Base-by-base conservation (phyloP, 192 early-diverging fungal species). In the Tieghemiomyces parasiticus region DNA sequence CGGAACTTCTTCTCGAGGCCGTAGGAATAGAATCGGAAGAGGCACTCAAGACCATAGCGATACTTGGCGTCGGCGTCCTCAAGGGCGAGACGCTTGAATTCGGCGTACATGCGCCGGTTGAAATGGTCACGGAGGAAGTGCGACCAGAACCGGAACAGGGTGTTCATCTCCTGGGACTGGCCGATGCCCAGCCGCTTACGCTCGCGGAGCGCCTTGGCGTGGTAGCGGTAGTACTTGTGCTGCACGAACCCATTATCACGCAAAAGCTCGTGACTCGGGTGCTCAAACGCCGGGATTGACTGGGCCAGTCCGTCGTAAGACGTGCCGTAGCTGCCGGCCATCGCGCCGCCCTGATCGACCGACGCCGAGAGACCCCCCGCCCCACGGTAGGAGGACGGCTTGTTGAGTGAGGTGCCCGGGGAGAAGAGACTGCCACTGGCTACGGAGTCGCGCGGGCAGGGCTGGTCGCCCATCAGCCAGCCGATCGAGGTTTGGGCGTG, bases 1-100 rank as follows among this genome's bases (percentile, higher is more conserved):
- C 87, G 83, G 77, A 85, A 93, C 69, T 83, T 84, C 70, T 86
- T 84, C 73, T 94, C 91, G 52, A 97, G 73, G 24, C 94, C 91
- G 68, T 97, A 94, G 29, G 90, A 95, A 74, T 86, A 93, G 81
- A 93, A 97, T 44, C 91, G 87, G 88, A 92, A 97, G 58, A 97
- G 70, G 69, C 91, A 97, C 73, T 97, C 94, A 38, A 95, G 75
- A n/a, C 92, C 92, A 65, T 97, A 94, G 29, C 94, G 81, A 74
- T 93, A 91, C 65, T 87, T 82, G 59, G 74, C 72, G 46, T 78
- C 74, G 45, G 90, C 86, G 69, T 97, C 94, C 63, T 95, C 89
- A 26, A 91, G 78, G 3, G 94, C 88, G 20, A 93, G 71, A 9
- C 81, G 74, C 72, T 89, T 89, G 73, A 97, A 97, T 72, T 97